These are phyloP conservation scores for Quercus cerris DNA, from an alignment of 306 rosid genomes.

Conservation along the genomic window DNA sequence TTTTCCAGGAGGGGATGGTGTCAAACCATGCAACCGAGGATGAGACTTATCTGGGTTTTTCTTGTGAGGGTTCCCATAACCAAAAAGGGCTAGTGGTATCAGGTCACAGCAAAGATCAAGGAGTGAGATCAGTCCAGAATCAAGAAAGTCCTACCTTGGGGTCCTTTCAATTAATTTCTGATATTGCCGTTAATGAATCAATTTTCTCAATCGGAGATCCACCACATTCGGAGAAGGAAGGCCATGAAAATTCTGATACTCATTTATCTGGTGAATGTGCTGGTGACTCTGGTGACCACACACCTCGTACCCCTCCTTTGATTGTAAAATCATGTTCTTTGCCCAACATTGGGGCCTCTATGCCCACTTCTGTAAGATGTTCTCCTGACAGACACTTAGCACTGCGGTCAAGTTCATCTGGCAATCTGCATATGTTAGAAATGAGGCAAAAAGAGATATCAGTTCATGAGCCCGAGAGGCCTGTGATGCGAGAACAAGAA, in stretches of 20 bases:
- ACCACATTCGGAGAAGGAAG: slow-evolving; percentile 47
- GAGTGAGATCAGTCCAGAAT: slow-evolving; percentile 26
- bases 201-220: slow-evolving; percentile 51
- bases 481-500: slow-evolving; percentile 36
- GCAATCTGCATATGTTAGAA: slow-evolving; percentile 50
- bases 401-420: slow-evolving; percentile 60
- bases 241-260: slow-evolving; percentile 40
- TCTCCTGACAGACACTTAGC: slow-evolving; percentile 20
- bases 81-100: slow-evolving; percentile 17
- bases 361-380: slow-evolving; percentile 22
- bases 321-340: slow-evolving; percentile 57
- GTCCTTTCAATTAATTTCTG: slow-evolving; percentile 29
- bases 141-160: slow-evolving; percentile 20
- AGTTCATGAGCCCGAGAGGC: slow-evolving; percentile 35
- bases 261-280: slow-evolving; percentile 38
- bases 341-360: slow-evolving; percentile 49
- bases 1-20: slow-evolving; percentile 37
- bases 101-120: slow-evolving; percentile 30
- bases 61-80: slow-evolving; percentile 35
- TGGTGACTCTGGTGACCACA: slow-evolving; percentile 36
- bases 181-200: slow-evolving; percentile 33
- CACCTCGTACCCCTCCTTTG: slow-evolving; percentile 18
- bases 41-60: slow-evolving; percentile 39
- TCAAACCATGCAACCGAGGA: slow-evolving; percentile 31
- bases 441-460: slow-evolving; percentile 35